Conservation (phyloP, 1,139 yeast species). For the Sporopachydermia cereana region DNA sequence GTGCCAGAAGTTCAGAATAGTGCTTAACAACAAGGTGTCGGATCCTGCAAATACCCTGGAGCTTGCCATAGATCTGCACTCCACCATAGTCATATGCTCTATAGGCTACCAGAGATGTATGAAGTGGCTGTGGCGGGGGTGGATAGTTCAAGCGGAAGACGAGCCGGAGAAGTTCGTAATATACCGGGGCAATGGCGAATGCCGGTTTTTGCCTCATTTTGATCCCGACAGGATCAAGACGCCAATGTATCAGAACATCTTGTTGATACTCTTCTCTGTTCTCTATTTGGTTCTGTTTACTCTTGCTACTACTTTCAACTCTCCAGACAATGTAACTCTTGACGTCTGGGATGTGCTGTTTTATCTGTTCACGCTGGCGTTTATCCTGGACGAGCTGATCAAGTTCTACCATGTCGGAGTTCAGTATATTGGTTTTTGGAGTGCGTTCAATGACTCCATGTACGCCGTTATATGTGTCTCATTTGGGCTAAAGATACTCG, state of each 20-base stretch:
- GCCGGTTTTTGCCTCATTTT: conserved; percentile 52
- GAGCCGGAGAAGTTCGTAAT: conserved; percentile 56
- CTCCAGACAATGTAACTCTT: conserved; percentile 23
- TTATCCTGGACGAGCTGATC: conserved; percentile 50
- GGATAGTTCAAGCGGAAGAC: conserved; percentile 69
- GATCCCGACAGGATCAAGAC: conserved; percentile 77
- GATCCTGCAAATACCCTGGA: conserved; percentile 65
- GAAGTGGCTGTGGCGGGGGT: conserved; percentile 88
- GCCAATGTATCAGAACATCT: conserved; percentile 66
- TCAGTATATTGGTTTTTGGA: conserved; percentile 68
- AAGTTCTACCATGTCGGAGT: conserved; percentile 71
- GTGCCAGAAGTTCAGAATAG: conserved; percentile 63
- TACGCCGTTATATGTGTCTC: conserved; percentile 44
- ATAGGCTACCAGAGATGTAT: conserved; percentile 79
- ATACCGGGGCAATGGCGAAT: conserved; percentile 48
- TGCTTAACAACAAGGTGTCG: conserved; percentile 49
- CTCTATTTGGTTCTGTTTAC: conserved; percentile 53
- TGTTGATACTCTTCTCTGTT: conserved; percentile 61
- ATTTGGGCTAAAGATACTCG: conserved; percentile 42
- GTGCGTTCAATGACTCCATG: conserved; percentile 62
- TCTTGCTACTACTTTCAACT: conserved; percentile 44
- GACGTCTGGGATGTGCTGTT: conserved; percentile 43
- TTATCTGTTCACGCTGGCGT: conserved; percentile 57
- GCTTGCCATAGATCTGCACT: conserved; percentile 77
- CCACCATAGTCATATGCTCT: conserved; percentile 64